Evolutionary conservation across 352 stramenopile species (phyloP), one percentile per base, ranked within the genome.

Genomic region (Halophytophthora polymorphica): DNA sequence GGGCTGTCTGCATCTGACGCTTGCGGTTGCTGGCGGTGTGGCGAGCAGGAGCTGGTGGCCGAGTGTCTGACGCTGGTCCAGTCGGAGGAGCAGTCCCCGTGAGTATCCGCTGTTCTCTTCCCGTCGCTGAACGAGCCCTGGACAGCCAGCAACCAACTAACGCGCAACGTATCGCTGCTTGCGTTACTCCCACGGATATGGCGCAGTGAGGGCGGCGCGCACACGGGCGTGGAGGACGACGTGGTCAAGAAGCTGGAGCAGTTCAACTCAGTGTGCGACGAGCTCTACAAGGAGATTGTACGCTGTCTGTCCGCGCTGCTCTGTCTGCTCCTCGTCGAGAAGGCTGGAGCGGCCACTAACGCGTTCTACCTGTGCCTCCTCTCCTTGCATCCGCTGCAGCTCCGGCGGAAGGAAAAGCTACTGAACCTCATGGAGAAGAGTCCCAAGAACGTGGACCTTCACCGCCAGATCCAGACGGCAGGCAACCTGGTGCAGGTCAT

Each of bases 211-310:
- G 56, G 53, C 1, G 64, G 69, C 2, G 56, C 55, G 18, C 57
- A 86, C 34, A 50, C 38, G 13, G 56, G 53, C 25, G 61, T 80
- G 39, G 83, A 90, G 45, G 80, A 89, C 42, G 74, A 90, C 46
- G 80, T 93, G 49, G 76, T 91, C 38, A 89, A 86, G 68, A 93
- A 91, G 44, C 78, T 93, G 21, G 83, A 93, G 57, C 78, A 90
- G 56, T 93, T 93, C 61, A 93, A 93, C 61, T 90, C 78, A 31
- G 83, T 93, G 31, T 91, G 80, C 63, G 83, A 93, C 62, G 83
- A 93, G 59, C 68, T 93, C 19, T 93, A 91, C 61, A 93, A 93
- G 50, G 83, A 93, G 42, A 93, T 93, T 37, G 83, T 93, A 69
- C 56, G 79, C 12, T 35, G 15, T 6, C 0, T 45, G 31, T 45